These are phyloP conservation scores for Casuarina cunninghamiana DNA, from an alignment of 306 rosid genomes.

Conservation along the genomic window DNA sequence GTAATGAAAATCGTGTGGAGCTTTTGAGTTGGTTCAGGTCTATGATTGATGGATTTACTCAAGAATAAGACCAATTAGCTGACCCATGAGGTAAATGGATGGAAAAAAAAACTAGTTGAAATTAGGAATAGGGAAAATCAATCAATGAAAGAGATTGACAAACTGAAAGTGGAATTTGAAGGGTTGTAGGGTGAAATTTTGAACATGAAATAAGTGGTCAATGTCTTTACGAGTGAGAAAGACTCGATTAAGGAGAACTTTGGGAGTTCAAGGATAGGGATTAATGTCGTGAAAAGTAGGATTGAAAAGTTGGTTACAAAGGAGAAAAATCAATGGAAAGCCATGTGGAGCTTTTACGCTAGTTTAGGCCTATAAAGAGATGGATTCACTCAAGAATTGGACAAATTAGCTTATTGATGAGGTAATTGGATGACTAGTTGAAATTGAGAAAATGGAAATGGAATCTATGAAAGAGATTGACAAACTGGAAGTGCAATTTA, in stretches of 20 bases:
- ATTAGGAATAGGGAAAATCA: constrained; percentile 32
- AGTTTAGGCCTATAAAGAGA: too few relatives aligned
- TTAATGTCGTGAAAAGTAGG: constrained; percentile 31
- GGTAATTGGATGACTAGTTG: too few relatives aligned
- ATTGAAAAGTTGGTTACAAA: constrained; percentile 22
- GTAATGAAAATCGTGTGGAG: constrained; percentile 32
- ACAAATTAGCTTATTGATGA: too few relatives aligned
- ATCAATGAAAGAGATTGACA: constrained; percentile 26
- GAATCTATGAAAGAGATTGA: too few relatives aligned
- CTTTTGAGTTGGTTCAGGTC: constrained; percentile 19
- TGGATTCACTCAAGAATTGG: too few relatives aligned
- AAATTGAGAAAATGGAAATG: too few relatives aligned
- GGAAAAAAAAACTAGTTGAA: constrained; percentile 38
- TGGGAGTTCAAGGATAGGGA: constrained; percentile 2
- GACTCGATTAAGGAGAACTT: constrained; percentile 38
- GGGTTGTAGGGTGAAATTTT: constrained; percentile 30
- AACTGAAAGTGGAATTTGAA: constrained; percentile 25
- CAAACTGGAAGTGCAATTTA: too few relatives aligned
- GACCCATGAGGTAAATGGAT: constrained; percentile 28
- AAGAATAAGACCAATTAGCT: constrained; percentile 19
- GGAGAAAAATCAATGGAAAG: constrained; percentile 21
- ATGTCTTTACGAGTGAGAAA: constrained; percentile 34
- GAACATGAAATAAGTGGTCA: constrained; percentile 32
- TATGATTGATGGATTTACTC: constrained; percentile 38
- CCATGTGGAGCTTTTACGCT: too few relatives aligned